Evolutionary conservation across 2,329 filamentous ascomycete species (phyloP), one percentile per base, ranked within the genome.

Genomic region (Fusarium sp.): DNA sequence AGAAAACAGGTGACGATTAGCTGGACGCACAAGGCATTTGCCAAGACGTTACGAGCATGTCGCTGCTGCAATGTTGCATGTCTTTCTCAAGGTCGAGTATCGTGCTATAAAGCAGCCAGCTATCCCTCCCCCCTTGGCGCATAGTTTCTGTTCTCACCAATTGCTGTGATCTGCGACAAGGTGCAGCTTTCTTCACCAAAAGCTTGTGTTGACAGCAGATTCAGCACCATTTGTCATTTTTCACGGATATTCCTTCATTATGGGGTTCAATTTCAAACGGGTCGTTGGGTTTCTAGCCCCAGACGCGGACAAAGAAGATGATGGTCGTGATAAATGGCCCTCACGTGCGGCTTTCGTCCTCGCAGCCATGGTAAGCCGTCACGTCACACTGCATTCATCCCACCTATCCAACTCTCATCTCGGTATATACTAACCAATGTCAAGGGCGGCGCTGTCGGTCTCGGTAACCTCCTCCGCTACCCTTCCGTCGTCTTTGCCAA

Each of bases 401-500:
- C 30, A 30, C 30, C 11, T 13, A 13, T 20, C 18, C 18, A 20
- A 4, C 18, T 2, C 20, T 23, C 3, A n/a, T 12, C 2, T 12
- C 38, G 20, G 38, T 4, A 20, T 23, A 4, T 20, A 41, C 18
- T 41, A 23, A 41, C 38, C 23, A 41, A 31, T 8, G 8, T 7
- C 15, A 12, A 54, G 56, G 49, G 57, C 9, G 49, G 57, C 20
- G 49, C 56, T 34, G 41, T 59, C 8, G 56, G 49, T 6, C 41
- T 59, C 5, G 57, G 50, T 15, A 55, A 59, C 33, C 50, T 59
- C 12, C 57, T 59, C 4, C 34, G 49, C 1, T 59, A 46, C 26
- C 49, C 57, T 16, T 59, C 57, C 8, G 57, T 59, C 36, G 50
- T 60, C 16, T 55, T 60, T 23, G 36, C 41, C 34, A 60, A 60